Conservation (phyloP, 2,329 filamentous ascomycete species). For the Stagonosporopsis rhizophila region DNA sequence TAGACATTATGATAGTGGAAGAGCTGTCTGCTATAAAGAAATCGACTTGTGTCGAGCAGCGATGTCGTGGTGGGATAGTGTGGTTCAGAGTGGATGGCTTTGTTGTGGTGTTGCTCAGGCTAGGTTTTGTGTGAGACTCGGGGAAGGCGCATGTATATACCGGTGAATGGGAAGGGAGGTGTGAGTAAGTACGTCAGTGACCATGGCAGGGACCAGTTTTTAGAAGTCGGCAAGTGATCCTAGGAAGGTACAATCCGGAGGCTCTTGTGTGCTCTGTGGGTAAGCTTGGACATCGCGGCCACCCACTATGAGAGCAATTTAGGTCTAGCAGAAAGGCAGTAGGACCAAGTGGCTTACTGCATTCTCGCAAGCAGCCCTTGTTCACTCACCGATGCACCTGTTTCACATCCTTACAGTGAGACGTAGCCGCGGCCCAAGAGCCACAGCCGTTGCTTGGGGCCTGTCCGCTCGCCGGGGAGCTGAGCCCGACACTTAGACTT, state of each 20-base stretch:
- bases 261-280: slow-evolving; percentile 37
- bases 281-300: slow-evolving; percentile 32
- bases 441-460: slow-evolving; percentile 32
- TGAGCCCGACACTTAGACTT: slow-evolving; percentile 38
- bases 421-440: slow-evolving; percentile 28
- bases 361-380: slow-evolving; percentile 36
- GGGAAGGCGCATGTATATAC: slow-evolving; percentile 2
- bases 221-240: slow-evolving; percentile 26
- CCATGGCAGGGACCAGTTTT: slow-evolving; percentile 27
- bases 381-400: slow-evolving; percentile 40
- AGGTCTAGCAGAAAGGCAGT: slow-evolving; percentile 31
- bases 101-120: background rate
- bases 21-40: background rate
- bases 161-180: slow-evolving; percentile 7
- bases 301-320: slow-evolving; percentile 25
- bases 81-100: background rate
- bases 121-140: background rate
- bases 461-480: slow-evolving; percentile 39
- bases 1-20: slow-evolving; percentile 55
- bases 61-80: background rate
- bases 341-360: slow-evolving; percentile 40
- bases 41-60: background rate
- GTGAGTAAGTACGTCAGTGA: slow-evolving; percentile 8
- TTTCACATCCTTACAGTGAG: slow-evolving; percentile 35
- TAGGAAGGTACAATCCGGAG: slow-evolving; percentile 26